Evolutionary conservation across 1,284 basidiomycete species (phyloP), one percentile per base, ranked within the genome.

Genomic region (Apiotrichum laibachii): DNA sequence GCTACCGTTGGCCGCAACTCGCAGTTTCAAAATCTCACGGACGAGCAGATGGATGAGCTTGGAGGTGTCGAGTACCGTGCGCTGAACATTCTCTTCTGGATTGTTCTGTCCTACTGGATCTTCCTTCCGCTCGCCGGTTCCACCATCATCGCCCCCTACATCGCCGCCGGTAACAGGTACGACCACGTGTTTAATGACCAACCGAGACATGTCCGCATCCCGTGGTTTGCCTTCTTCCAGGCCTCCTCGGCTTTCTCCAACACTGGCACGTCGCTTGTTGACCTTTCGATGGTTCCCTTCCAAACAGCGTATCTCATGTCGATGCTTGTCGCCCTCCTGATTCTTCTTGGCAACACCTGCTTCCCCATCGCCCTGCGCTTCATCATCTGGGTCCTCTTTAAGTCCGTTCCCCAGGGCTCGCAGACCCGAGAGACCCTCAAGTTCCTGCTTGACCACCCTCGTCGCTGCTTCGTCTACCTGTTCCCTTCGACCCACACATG

Each of bases 401-500:
- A 88, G 70, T 56, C 85, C 16, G 83, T 88, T 18, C 85, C 86
- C 1, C 72, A 72, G 11, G 68, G 72, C 0, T 90, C 89, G 11
- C 83, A 85, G 1, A 68, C 84, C 0, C 82, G 86, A 59, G 91
- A 96, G 78, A 92, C 92, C 0, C 80, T 96, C 2, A 86, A 87
- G 59, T 99, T 99, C 76, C 82, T 99, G 8, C 84, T 99, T 19
- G 93, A 98, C 72, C 95, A 98, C 71, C 95, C 95, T n/a, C 53
- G 55, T 40, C 73, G 73, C 64, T 92, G 95, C 79, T 98, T 92
- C 72, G 86, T 95, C 45, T 94, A 96, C 75, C 84, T 99, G 9
- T 98, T 99, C 70, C 95, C 95, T 0, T 88, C 91, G 0, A 90
- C 92, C 65, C 93, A 98, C 73, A 98, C 94, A 2, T 95, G 92